phyloP scores from a whole-genome alignment of 495 filamentous ascomycete species.

The Oidiodendron maius region DNA sequence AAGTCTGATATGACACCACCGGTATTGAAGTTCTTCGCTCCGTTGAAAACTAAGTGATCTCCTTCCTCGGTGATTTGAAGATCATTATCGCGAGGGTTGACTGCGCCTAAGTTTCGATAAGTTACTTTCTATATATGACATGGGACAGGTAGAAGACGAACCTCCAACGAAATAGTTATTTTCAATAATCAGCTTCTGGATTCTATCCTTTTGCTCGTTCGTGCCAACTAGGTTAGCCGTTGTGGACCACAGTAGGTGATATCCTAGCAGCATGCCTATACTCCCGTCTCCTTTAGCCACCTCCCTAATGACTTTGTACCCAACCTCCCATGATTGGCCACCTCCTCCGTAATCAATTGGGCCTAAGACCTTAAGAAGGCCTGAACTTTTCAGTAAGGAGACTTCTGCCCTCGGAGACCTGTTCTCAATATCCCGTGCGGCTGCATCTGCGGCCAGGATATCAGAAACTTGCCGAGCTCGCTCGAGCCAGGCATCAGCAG shows the following conservation, averaged over 20 bases:
- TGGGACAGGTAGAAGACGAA: conserved; percentile 5
- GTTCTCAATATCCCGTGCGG: conserved; percentile 46
- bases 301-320: conserved; percentile 51
- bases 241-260: conserved; percentile 56
- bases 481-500: conserved; percentile 40
- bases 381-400: conserved; percentile 48
- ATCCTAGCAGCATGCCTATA: conserved; percentile 54
- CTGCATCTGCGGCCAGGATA: conserved; percentile 46
- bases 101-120: conserved; percentile 29
- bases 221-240: conserved; percentile 51
- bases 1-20: conserved; percentile 56
- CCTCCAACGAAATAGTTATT: conserved; percentile 57
- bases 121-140: background rate
- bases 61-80: conserved; percentile 46
- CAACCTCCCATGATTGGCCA: conserved; percentile 49
- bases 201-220: conserved; percentile 45
- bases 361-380: conserved; percentile 49
- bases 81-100: conserved; percentile 56
- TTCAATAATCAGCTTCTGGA: conserved; percentile 43
- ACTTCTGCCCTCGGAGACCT: conserved; percentile 52
- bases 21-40: conserved; percentile 57
- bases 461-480: conserved; percentile 47
- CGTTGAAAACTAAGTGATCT: conserved; percentile 47
- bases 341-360: conserved; percentile 51
- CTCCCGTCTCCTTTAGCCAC: conserved; percentile 56